phyloP scores from a whole-genome alignment of 2,329 filamentous ascomycete genomes.

The Chalaropsis ovoidea region DNA sequence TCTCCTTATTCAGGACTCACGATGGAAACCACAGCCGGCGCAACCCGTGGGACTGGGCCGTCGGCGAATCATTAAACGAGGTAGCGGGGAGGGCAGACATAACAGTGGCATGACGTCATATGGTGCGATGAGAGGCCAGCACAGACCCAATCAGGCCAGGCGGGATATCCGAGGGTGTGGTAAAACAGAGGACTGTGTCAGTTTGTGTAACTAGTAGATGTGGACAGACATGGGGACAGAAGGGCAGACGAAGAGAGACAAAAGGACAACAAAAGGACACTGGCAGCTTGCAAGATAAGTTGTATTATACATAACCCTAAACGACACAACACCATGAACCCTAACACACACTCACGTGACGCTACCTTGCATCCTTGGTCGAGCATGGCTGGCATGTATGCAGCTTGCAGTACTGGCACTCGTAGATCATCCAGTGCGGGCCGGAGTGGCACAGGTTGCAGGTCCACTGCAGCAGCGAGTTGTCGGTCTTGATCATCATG shows the following conservation, averaged over 20 bases:
- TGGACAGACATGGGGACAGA: too few species aligned
- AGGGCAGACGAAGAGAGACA: too few species aligned
- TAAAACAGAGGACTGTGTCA: too few species aligned
- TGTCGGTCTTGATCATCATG: conserved; percentile 57
- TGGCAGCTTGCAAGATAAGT: too few species aligned
- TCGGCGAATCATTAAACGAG: background rate
- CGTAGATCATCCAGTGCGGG: conserved; percentile 58
- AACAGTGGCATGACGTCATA: background rate
- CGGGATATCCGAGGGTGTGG: conserved; percentile 29
- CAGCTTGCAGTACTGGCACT: conserved; percentile 58
- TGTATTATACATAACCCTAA: too few species aligned
- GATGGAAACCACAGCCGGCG: conserved; percentile 37
- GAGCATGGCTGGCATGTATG: conserved; percentile 51
- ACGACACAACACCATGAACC: background rate
- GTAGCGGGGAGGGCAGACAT: background rate
- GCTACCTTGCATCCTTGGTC: background rate
- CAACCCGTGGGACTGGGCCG: conserved; percentile 47
- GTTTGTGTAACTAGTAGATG: too few species aligned
- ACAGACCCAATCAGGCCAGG: background rate
- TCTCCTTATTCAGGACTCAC: conserved; percentile 22
- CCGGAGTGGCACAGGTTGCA: conserved; percentile 56
- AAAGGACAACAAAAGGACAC: too few species aligned
- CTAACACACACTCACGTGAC: background rate
- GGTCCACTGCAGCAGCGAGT: conserved; percentile 53
- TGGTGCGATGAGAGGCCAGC: conserved; percentile 8